Percentiles rank a stretch among this genome's conserved stretches.
phyloP scores from a whole-genome alignment of 1,284 basidiomycete species.

The Sporisorium graminicola region DNA sequence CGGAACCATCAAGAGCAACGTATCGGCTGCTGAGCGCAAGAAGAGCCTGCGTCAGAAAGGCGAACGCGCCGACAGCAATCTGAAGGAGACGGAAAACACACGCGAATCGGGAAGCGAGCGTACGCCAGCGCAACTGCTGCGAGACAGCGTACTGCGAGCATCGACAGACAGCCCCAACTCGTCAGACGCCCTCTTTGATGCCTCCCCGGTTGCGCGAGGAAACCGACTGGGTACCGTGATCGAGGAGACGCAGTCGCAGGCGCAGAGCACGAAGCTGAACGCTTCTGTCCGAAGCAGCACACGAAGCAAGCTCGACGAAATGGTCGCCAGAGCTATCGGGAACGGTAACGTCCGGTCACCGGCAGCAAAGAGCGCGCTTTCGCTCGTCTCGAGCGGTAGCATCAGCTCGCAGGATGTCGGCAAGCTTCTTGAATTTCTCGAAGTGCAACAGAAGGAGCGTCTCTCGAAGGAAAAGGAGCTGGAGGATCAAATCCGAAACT shows the following conservation, averaged over 20 bases:
- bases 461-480: slow-evolving; percentile 45
- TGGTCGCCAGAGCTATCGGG: slow-evolving; percentile 18
- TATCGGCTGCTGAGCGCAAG: slow-evolving; percentile 23
- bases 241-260: slow-evolving; percentile 58
- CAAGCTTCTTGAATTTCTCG: slow-evolving; percentile 55
- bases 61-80: slow-evolving; percentile 8
- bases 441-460: slow-evolving; percentile 50
- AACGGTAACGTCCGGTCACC: slow-evolving; percentile 23
- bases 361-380: slow-evolving; percentile 25
- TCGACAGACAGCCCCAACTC: slow-evolving; percentile 2
- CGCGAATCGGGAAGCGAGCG: slow-evolving; percentile 5
- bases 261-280: slow-evolving; percentile 45
- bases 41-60: slow-evolving; percentile 20
- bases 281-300: slow-evolving; percentile 39
- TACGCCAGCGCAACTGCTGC: slow-evolving; percentile 49
- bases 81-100: slow-evolving; percentile 1
- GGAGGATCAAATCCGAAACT: slow-evolving; percentile 52
- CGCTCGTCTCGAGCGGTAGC: slow-evolving; percentile 47
- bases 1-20: slow-evolving; percentile 48
- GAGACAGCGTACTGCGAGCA: slow-evolving; percentile 40
- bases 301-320: slow-evolving; percentile 32
- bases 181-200: slow-evolving; percentile 26
- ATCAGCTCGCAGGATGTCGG: slow-evolving; percentile 54
- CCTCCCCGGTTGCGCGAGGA: slow-evolving; percentile 15
- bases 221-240: slow-evolving; percentile 54